Conservation (phyloP, 148 eudicot genomes). For the Linanthus parryae region DNA sequence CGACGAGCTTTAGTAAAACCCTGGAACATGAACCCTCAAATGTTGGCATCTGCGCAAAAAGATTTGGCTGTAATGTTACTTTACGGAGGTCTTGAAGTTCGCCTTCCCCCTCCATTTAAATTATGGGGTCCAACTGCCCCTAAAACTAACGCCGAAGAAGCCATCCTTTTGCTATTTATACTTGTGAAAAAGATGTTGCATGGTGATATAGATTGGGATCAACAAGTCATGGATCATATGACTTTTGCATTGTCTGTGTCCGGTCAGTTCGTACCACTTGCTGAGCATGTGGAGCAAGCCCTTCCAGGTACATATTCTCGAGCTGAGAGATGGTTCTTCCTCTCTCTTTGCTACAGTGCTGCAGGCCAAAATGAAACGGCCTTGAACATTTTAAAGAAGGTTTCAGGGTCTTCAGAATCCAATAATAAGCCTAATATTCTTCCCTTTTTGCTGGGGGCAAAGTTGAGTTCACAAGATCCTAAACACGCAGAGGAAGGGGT, state of each 20-base stretch:
- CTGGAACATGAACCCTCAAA: constrained; percentile 63
- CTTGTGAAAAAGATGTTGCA: constrained; percentile 51
- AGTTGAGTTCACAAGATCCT: constrained; percentile 55
- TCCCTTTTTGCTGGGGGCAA: constrained; percentile 73
- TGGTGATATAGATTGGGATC: constrained; percentile 70
- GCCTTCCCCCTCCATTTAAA: constrained; percentile 43
- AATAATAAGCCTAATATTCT: constrained; percentile 49
- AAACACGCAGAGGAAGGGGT: constrained; percentile 62
- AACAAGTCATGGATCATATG: constrained; percentile 63
- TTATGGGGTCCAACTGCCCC: constrained; percentile 43
- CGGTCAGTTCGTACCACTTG: constrained; percentile 62
- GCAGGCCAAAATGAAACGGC: constrained; percentile 63
- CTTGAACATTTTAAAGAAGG: constrained; percentile 53
- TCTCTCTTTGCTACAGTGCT: constrained; percentile 84
- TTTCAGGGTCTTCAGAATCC: constrained; percentile 52
- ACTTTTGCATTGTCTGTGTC: constrained; percentile 69
- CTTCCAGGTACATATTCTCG: constrained; percentile 67
- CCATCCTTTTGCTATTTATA: constrained; percentile 63
- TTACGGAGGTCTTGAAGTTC: constrained; percentile 77
- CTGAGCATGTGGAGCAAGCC: constrained; percentile 60
- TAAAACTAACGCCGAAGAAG: constrained; percentile 63
- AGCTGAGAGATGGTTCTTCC: constrained; percentile 85
- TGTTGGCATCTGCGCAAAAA: constrained; percentile 64
- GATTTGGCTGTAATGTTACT: constrained; percentile 63
- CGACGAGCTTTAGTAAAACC: constrained; percentile 67